A percentile compares a stretch with the other conserved stretches of the same genome.
Evolutionary conservation across 371 early-diverging fungal species (phyloP).

Genomic region (Mortierella sp.): DNA sequence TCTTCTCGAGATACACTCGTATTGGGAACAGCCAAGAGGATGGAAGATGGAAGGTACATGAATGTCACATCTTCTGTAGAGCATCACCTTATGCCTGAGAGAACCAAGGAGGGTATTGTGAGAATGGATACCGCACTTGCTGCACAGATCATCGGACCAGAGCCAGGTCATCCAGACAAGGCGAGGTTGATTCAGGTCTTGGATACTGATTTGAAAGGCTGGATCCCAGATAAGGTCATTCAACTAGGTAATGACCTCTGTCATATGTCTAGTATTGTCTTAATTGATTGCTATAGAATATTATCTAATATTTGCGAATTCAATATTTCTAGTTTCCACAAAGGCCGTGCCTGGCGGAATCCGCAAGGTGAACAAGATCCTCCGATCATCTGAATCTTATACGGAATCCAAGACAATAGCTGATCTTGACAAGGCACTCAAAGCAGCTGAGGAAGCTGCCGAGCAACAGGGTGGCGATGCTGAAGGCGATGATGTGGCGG

Average conservation of each 20-base stretch:
- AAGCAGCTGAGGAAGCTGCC: slow-evolving; percentile 15
- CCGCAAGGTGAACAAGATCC: slow-evolving; percentile 40
- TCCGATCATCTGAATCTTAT: slow-evolving; percentile 27
- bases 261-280: background rate
- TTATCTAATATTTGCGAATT: background rate
- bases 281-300: background rate
- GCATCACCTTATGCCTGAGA: slow-evolving; percentile 59
- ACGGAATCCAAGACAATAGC: slow-evolving; percentile 28
- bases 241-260: slow-evolving; percentile 57
- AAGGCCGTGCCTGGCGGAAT: slow-evolving; percentile 53
- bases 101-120: slow-evolving; percentile 59
- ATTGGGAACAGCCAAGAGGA: slow-evolving; percentile 57
- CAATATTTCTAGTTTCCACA: slow-evolving; percentile 35
- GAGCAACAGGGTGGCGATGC: background rate
- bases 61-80: slow-evolving; percentile 63
- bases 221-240: slow-evolving; percentile 68
- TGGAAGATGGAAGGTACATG: slow-evolving; percentile 45
- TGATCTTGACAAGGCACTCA: slow-evolving; percentile 6
- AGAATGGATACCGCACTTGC: slow-evolving; percentile 69
- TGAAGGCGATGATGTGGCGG: slow-evolving; percentile 1
- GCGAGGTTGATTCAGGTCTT: slow-evolving; percentile 63
- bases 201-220: slow-evolving; percentile 71
- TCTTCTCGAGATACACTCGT: slow-evolving; percentile 66
- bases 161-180: slow-evolving; percentile 38
- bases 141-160: slow-evolving; percentile 61